Evolutionary conservation across 208 protist species (phyloP).

Genomic region (Phytomonas serpens): DNA sequence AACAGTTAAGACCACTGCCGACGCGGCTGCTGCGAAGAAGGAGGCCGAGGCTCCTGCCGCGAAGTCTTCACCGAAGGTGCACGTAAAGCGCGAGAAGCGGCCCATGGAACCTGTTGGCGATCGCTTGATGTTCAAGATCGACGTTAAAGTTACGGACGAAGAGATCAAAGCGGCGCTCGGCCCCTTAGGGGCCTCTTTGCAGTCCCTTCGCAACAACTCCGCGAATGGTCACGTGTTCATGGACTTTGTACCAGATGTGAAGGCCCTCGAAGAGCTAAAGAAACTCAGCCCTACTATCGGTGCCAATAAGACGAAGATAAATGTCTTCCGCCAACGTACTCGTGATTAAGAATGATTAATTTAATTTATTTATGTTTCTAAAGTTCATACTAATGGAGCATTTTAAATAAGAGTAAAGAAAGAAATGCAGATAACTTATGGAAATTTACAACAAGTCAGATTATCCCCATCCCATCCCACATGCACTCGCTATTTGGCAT

Average conservation of each 20-base stretch:
- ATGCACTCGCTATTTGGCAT: background rate
- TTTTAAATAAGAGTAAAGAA: constrained; percentile 12
- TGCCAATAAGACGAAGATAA: constrained; percentile 43
- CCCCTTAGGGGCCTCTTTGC: constrained; percentile 32
- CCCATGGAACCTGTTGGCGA: constrained; percentile 43
- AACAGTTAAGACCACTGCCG: constrained; percentile 19
- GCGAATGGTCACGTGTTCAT: constrained; percentile 71
- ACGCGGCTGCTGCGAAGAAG: constrained; percentile 18
- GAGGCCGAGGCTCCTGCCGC: constrained; percentile 11
- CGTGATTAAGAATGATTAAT: constrained; percentile 24
- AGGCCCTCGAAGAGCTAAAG: constrained; percentile 44
- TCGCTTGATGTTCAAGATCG: constrained; percentile 82
- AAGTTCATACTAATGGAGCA: background rate
- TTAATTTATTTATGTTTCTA: constrained; percentile 9
- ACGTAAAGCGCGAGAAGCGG: constrained; percentile 30
- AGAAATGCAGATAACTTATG: constrained; percentile 11
- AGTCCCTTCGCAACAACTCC: constrained; percentile 82
- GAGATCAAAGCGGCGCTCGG: constrained; percentile 71
- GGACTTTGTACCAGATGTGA: constrained; percentile 70
- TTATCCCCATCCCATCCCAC: background rate
- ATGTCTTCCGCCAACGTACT: constrained; percentile 61
- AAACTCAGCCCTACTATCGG: constrained; percentile 38
- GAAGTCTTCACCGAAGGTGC: constrained; percentile 15
- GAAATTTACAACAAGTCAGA: background rate
- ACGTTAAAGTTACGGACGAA: constrained; percentile 57